phyloP scores from a whole-genome alignment of 768 basidiomycete genomes.

The Phanerodontia chrysosporium region DNA sequence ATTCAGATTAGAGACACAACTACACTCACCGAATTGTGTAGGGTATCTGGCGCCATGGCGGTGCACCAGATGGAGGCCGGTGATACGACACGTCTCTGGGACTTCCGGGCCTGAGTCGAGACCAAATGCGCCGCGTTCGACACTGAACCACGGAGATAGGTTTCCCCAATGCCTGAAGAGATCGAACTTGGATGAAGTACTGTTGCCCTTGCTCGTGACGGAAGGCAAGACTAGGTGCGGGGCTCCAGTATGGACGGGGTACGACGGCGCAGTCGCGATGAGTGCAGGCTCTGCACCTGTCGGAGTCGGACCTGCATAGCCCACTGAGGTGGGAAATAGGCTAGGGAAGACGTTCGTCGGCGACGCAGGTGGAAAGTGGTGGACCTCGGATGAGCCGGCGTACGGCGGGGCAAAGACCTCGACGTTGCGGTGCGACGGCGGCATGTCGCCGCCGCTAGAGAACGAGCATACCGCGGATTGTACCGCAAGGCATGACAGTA shows the following conservation, averaged over 20 bases:
- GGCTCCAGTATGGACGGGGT: conserved; percentile 72
- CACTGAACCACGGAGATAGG: conserved; percentile 82
- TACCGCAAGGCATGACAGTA: conserved; percentile 1
- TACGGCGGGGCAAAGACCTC: conserved; percentile 54
- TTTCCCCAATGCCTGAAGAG: conserved; percentile 82
- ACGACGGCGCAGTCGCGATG: conserved; percentile 70
- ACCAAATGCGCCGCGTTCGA: conserved; percentile 61
- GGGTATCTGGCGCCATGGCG: conserved; percentile 76
- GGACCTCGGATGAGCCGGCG: conserved; percentile 66
- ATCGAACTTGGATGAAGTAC: conserved; percentile 41
- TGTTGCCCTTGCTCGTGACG: conserved; percentile 22
- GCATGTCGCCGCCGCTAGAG: background rate
- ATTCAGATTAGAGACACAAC: background rate
- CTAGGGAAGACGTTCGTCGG: conserved; percentile 73
- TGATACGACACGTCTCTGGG: conserved; percentile 66
- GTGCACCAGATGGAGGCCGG: conserved; percentile 75
- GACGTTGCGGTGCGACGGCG: conserved; percentile 10
- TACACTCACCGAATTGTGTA: conserved; percentile 54
- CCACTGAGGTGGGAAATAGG: conserved; percentile 73
- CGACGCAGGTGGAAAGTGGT: conserved; percentile 66
- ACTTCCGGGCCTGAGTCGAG: conserved; percentile 66
- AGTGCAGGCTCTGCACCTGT: conserved; percentile 76
- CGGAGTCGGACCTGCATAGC: conserved; percentile 72
- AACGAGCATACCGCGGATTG: conserved; percentile 4
- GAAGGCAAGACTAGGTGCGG: conserved; percentile 57